These are phyloP conservation scores for Melaleuca alternifolia DNA, from an alignment of 345 rosid species.

Conservation along the genomic window DNA sequence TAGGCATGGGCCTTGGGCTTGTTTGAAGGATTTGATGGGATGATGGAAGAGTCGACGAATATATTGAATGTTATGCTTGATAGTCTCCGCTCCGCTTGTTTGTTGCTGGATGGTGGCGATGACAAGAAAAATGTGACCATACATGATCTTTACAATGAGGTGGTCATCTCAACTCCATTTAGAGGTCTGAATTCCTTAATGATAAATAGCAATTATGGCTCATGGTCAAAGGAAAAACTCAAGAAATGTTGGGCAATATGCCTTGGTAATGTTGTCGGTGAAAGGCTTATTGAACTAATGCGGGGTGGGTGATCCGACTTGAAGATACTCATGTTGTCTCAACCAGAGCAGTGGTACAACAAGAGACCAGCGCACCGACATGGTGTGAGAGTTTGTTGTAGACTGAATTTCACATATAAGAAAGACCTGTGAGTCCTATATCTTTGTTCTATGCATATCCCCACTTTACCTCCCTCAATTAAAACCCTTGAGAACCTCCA, in stretches of 20 bases:
- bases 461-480: not conserved
- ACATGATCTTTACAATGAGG: not conserved
- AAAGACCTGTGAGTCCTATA: not conserved
- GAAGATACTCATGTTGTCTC: not conserved
- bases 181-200: not conserved
- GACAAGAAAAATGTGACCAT: not conserved
- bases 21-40: accelerated
- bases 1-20: not conserved
- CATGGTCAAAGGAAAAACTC: not conserved
- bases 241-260: not conserved
- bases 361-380: not conserved
- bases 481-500: not conserved
- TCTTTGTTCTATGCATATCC: not conserved
- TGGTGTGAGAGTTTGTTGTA: accelerated
- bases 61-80: accelerated
- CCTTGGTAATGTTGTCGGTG: accelerated
- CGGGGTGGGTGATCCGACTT: accelerated
- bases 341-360: no score
- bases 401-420: not conserved
- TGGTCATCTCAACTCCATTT: not conserved
- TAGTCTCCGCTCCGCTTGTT: accelerated
- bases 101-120: not conserved
- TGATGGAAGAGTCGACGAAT: not conserved
- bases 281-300: not conserved
- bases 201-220: no score